Percentiles rank a stretch among this genome's conserved stretches.
phyloP scores from a whole-genome alignment of 2,329 filamentous ascomycete genomes.

The Colletotrichum sublineola region DNA sequence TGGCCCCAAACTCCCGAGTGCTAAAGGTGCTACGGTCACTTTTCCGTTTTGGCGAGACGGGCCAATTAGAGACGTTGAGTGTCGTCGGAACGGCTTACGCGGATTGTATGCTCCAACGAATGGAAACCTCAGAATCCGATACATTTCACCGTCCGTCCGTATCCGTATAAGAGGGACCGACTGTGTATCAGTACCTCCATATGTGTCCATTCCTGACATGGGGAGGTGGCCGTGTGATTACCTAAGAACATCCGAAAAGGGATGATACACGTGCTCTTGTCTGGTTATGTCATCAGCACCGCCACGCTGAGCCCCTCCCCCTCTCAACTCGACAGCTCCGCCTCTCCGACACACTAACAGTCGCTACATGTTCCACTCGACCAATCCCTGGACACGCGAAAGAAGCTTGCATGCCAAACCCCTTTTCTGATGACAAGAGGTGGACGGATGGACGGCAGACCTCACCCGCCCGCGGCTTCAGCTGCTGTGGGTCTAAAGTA shows the following conservation, averaged over 20 bases:
- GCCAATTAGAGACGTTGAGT: slow-evolving; percentile 11
- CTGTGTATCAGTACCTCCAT: background rate
- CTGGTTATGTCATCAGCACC: slow-evolving; percentile 37
- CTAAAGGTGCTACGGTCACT: background rate
- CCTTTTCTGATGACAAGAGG: slow-evolving; percentile 16
- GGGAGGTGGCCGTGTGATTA: background rate
- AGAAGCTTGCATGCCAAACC: slow-evolving; percentile 4
- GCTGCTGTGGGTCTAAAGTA: slow-evolving; percentile 9
- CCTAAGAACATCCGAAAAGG: background rate
- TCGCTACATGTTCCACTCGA: background rate
- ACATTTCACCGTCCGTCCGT: background rate
- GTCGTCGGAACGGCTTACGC: slow-evolving; percentile 17
- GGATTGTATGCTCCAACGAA: slow-evolving; percentile 8
- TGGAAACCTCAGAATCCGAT: slow-evolving; percentile 1
- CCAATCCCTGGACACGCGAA: background rate
- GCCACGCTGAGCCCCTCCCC: slow-evolving; percentile 17
- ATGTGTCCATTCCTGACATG: too few species aligned
- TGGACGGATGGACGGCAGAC: background rate
- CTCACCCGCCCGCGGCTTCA: slow-evolving; percentile 3
- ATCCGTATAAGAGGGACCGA: background rate
- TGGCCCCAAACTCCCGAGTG: slow-evolving; percentile 3
- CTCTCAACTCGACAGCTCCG: too few species aligned
- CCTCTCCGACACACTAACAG: too few species aligned
- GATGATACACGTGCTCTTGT: too few species aligned
- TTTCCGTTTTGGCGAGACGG: background rate